These are phyloP conservation scores for Lasiodiplodia hormozganensis DNA, from an alignment of 2,329 filamentous ascomycete species.

Conservation along the genomic window DNA sequence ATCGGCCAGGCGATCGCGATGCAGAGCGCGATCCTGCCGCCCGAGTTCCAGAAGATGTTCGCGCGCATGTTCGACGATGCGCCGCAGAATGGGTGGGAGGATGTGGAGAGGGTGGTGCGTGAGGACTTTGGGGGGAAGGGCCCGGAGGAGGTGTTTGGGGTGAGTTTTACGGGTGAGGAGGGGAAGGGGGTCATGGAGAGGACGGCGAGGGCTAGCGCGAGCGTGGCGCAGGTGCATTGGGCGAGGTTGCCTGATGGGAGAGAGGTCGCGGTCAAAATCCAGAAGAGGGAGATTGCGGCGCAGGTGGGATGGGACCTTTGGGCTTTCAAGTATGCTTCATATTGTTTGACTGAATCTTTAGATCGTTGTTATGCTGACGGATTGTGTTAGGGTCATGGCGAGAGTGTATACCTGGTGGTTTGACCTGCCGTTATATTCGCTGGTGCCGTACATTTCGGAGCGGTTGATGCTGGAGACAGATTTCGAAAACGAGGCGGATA, in stretches of 20 bases:
- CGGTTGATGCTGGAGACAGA: slow-evolving; percentile 93
- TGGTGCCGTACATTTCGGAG: slow-evolving; percentile 93
- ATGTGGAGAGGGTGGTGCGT: slow-evolving; percentile 82
- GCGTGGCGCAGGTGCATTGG: slow-evolving; percentile 97
- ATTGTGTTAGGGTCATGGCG: slow-evolving; percentile 69
- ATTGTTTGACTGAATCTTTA: too few species aligned
- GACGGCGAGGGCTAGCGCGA: slow-evolving; percentile 80
- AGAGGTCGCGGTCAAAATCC: slow-evolving; percentile 94
- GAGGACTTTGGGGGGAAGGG: slow-evolving; percentile 87
- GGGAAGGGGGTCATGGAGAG: slow-evolving; percentile 72
- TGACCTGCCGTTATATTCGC: slow-evolving; percentile 87
- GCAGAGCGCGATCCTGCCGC: slow-evolving; percentile 92
- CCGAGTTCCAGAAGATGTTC: slow-evolving; percentile 97
- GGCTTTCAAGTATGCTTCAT: slow-evolving; percentile 76
- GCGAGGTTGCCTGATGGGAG: slow-evolving; percentile 83
- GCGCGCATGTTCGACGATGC: slow-evolving; percentile 97
- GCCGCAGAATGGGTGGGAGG: slow-evolving; percentile 87
- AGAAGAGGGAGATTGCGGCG: slow-evolving; percentile 90
- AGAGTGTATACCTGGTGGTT: slow-evolving; percentile 86
- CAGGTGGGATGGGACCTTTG: slow-evolving; percentile 95
- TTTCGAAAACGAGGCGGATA: slow-evolving; percentile 89
- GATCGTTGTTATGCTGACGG: slow-evolving; percentile 22
- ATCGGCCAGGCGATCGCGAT: slow-evolving; percentile 98
- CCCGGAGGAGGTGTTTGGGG: slow-evolving; percentile 89
- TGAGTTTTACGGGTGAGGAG: slow-evolving; percentile 76